phyloP scores from a whole-genome alignment of 2,329 filamentous ascomycete genomes.

The Whalleya microplaca region DNA sequence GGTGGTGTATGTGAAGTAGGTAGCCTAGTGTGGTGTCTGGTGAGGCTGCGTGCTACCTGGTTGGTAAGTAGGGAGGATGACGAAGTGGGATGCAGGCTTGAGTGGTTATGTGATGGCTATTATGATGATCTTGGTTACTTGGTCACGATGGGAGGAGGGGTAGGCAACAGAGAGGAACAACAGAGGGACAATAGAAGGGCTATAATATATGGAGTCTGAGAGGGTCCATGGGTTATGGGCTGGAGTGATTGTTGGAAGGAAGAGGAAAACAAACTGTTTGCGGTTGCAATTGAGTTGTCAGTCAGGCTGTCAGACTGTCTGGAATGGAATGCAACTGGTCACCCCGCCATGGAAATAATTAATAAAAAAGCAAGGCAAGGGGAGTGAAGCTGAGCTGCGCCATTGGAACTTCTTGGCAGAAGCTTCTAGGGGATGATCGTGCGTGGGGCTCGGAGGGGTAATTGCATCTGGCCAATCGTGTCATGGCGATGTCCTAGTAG shows the following conservation, averaged over 20 bases:
- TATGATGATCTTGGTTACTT: too few species aligned
- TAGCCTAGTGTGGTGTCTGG: too few species aligned
- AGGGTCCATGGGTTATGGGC: not conserved
- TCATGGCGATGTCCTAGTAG: not conserved
- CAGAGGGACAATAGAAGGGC: not conserved
- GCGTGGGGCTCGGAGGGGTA: not conserved
- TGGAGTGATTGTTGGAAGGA: not conserved
- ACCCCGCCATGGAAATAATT: not conserved
- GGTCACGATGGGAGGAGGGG: too few species aligned
- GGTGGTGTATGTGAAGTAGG: too few species aligned
- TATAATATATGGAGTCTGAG: too few species aligned
- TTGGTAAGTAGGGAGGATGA: not conserved
- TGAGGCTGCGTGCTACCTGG: not conserved
- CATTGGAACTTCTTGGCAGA: constrained; percentile 9
- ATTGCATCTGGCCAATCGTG: not conserved
- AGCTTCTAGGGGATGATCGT: constrained; percentile 23
- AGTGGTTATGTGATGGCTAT: too few species aligned
- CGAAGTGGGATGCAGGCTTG: not conserved
- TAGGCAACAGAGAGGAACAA: too few species aligned
- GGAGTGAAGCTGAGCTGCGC: constrained; percentile 12
- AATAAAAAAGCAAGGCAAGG: not conserved
- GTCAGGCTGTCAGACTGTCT: too few species aligned
- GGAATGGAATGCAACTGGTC: constrained; percentile 5
- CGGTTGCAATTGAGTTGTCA: not conserved
- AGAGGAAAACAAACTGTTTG: not conserved